These are phyloP conservation scores for Diaporthe amygdali DNA, from an alignment of 2,329 filamentous ascomycete genomes.

Conservation along the genomic window DNA sequence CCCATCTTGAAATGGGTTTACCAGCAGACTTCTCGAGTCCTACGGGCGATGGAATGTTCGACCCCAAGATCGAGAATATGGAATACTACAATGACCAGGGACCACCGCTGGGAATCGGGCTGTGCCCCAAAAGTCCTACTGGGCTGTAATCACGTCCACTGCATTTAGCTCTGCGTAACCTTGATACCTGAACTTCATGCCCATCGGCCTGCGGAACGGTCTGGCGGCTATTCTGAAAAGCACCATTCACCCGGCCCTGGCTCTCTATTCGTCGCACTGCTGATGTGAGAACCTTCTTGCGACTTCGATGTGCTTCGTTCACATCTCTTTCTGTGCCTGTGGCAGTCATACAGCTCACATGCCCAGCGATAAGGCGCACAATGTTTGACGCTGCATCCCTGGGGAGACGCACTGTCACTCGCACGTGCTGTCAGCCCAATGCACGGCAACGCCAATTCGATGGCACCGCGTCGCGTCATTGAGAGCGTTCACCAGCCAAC, in stretches of 20 bases:
- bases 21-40: not conserved
- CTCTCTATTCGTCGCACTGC: not conserved
- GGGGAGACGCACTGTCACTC: not conserved
- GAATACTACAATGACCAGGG: not conserved
- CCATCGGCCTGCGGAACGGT: conserved; percentile 17
- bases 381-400: not conserved
- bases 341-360: conserved; percentile 10
- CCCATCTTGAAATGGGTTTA: not conserved
- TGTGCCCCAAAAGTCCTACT: conserved; percentile 7
- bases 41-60: not conserved
- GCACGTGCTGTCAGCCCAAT: conserved; percentile 11
- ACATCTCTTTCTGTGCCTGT: not conserved
- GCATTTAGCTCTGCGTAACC: not conserved
- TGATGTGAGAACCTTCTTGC: conserved; percentile 15
- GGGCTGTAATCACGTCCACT: conserved; percentile 5
- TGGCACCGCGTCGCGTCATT: not conserved
- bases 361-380: not conserved
- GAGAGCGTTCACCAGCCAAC: conserved; percentile 8
- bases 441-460: not conserved
- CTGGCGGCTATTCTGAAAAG: conserved; percentile 19
- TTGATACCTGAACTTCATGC: conserved; percentile 10
- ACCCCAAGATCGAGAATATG: not conserved
- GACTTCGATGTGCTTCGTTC: conserved; percentile 16
- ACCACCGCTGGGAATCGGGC: conserved; percentile 6
- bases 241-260: not conserved